Percentiles rank a stretch among this genome's conserved stretches.
These are phyloP conservation scores for Mycena alexandri DNA, from an alignment of 768 basidiomycete species.

Conservation along the genomic window DNA sequence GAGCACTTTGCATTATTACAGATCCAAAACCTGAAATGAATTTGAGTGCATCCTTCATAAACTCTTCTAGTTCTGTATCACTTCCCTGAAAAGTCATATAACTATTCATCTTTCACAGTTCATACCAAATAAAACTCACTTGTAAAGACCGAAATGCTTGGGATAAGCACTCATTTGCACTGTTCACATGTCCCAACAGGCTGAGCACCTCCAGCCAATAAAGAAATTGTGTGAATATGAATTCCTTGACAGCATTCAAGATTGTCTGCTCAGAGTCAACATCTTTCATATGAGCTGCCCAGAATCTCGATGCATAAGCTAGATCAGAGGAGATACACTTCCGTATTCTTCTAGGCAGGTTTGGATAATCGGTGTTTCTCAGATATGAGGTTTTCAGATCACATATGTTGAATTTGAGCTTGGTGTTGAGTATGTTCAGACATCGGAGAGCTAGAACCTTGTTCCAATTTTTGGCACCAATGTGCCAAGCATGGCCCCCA, in stretches of 20 bases:
- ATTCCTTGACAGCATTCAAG: background rate
- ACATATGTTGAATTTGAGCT: conserved; percentile 10
- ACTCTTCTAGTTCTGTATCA: background rate
- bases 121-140: background rate
- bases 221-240: background rate
- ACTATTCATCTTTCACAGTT: no score
- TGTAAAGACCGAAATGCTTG: no score
- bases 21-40: background rate
- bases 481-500: background rate
- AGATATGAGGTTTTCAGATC: background rate
- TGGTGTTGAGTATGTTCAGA: background rate
- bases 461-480: background rate
- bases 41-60: background rate
- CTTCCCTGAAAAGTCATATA: no score
- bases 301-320: background rate
- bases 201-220: conserved; percentile 4
- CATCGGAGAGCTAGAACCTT: background rate
- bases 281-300: background rate
- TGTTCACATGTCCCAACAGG: background rate
- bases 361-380: background rate
- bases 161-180: no score
- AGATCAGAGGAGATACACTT: background rate
- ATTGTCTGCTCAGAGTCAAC: background rate
- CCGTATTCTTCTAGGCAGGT: background rate
- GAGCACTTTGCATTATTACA: conserved; percentile 3